phyloP scores from a whole-genome alignment of 495 filamentous ascomycete species.

The Extremus antarcticus region DNA sequence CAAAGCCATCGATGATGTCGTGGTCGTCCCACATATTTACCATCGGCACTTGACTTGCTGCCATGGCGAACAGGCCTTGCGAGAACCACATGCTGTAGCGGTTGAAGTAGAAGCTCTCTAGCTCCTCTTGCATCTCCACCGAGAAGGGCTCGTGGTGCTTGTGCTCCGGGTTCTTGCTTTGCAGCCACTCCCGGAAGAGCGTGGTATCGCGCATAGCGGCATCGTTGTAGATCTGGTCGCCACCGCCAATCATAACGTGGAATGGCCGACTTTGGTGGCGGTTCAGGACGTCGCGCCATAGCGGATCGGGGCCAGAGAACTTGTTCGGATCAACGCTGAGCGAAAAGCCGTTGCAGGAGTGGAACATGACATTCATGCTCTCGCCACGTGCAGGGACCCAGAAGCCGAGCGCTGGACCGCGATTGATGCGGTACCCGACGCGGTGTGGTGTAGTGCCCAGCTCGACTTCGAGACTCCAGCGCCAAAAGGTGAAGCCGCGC shows the following conservation, averaged over 20 bases:
- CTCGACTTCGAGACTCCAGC: conserved; percentile 89
- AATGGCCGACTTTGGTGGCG: conserved; percentile 86
- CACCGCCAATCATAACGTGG: conserved; percentile 96
- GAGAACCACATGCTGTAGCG: conserved; percentile 89
- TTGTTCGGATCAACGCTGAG: conserved; percentile 61
- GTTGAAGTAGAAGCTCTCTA: conserved; percentile 78
- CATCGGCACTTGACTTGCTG: conserved; percentile 93
- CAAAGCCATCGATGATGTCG: conserved; percentile 94
- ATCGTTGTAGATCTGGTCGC: conserved; percentile 96
- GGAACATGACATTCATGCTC: conserved; percentile 97
- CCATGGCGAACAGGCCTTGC: conserved; percentile 84
- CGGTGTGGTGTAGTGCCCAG: conserved; percentile 62
- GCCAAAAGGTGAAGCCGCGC: conserved; percentile 87
- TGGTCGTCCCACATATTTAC: conserved; percentile 97
- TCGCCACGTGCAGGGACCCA: conserved; percentile 84
- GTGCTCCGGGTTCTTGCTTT: conserved; percentile 65
- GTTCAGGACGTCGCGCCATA: conserved; percentile 94
- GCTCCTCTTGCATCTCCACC: conserved; percentile 65
- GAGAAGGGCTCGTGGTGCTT: conserved; percentile 68
- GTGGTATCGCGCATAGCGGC: conserved; percentile 58
- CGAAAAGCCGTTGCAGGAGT: conserved; percentile 95
- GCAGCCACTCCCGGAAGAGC: conserved; percentile 71
- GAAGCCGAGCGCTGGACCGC: conserved; percentile 77
- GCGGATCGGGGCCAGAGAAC: conserved; percentile 84
- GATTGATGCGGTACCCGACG: conserved; percentile 92